phyloP scores from a whole-genome alignment of 2,329 filamentous ascomycete species.

The Aspergillus sp. region DNA sequence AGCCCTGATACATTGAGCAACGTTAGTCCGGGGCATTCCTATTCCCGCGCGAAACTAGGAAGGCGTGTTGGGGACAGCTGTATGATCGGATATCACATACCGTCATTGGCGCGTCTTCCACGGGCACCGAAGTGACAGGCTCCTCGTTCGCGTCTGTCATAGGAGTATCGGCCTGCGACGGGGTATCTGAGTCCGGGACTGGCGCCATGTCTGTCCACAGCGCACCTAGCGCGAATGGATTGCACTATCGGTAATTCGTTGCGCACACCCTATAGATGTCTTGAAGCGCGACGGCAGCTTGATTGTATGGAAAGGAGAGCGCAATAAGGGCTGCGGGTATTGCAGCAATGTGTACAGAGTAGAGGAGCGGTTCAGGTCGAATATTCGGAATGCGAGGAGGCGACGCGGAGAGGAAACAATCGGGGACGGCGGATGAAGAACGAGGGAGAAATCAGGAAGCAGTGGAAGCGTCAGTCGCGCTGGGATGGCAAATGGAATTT shows the following conservation, averaged over 20 bases:
- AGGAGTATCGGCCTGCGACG: slow-evolving; percentile 46
- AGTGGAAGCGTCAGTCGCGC: slow-evolving; percentile 27
- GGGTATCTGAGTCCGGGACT: slow-evolving; percentile 38
- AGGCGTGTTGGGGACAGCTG: too few relatives aligned
- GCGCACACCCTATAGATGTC: slow-evolving; percentile 2
- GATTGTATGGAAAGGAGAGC: neutral
- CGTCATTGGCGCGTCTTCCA: slow-evolving; percentile 40
- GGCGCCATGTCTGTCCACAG: slow-evolving; percentile 41
- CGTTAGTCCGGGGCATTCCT: slow-evolving; percentile 9
- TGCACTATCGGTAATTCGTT: neutral
- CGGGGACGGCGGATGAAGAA: slow-evolving; percentile 11
- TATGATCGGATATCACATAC: slow-evolving; percentile 28
- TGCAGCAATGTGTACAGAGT: neutral
- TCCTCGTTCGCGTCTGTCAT: slow-evolving; percentile 46
- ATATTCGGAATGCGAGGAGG: neutral
- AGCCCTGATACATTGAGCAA: slow-evolving; percentile 34
- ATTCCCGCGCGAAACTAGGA: neutral
- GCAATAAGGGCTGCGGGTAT: neutral
- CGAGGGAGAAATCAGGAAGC: slow-evolving; percentile 10
- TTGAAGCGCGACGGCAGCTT: neutral
- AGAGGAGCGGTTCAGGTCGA: neutral
- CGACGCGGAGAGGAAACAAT: neutral
- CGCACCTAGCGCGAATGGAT: slow-evolving; percentile 25
- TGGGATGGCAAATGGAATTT: slow-evolving; percentile 33
- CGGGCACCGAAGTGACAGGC: slow-evolving; percentile 34